Percentiles rank a stretch among this genome's conserved stretches.
Conservation (phyloP, 169 alveolate species). For the Babesia gibsoni region DNA sequence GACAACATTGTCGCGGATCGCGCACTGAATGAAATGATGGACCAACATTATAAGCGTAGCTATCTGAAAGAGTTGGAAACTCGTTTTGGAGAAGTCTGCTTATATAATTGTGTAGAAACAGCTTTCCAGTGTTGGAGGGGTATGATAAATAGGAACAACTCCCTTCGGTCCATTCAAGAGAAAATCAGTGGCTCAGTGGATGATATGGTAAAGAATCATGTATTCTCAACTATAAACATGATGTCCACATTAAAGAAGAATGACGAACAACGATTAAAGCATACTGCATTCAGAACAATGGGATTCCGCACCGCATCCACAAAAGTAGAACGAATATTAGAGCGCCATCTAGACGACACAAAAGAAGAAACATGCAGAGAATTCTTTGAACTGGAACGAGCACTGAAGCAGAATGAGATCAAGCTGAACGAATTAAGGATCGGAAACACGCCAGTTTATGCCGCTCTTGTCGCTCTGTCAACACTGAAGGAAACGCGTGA, state of each 20-base stretch:
- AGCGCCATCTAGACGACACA: background rate
- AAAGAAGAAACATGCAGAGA: background rate
- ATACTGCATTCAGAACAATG: background rate
- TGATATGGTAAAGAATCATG: background rate
- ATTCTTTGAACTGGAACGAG: slow-evolving; percentile 10
- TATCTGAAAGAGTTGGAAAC: background rate
- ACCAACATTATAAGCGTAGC: background rate
- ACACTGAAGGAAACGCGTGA: slow-evolving; percentile 7
- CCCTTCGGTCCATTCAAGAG: background rate
- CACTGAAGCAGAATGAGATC: background rate
- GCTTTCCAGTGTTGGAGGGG: background rate
- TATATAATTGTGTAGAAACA: no score
- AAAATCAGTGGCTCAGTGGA: background rate
- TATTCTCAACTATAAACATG: background rate
- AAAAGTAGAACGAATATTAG: background rate
- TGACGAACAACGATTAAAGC: background rate
- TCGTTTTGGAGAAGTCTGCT: no score
- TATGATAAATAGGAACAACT: background rate
- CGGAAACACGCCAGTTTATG: background rate
- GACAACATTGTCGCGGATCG: background rate
- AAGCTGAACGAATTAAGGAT: background rate
- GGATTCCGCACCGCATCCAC: background rate
- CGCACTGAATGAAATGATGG: background rate
- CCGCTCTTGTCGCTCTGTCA: slow-evolving; percentile 7
- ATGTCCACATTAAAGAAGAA: background rate